These are phyloP conservation scores for Scheffersomyces quercinus DNA, from an alignment of 1,139 yeast species.

Conservation along the genomic window DNA sequence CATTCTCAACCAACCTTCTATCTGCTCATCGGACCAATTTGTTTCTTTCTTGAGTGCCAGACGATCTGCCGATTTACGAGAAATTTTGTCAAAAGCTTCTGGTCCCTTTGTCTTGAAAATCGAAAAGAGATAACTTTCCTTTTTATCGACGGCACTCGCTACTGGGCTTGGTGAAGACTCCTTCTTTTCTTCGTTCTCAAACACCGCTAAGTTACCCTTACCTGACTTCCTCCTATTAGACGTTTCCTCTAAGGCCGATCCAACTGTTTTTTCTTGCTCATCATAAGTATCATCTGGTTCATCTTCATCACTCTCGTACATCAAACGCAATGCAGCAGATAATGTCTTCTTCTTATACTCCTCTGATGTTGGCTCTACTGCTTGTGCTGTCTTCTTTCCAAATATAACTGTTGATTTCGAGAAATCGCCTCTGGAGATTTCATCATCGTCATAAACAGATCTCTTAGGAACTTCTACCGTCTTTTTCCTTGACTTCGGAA, in stretches of 20 bases:
- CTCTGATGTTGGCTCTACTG: constrained; percentile 16
- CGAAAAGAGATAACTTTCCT: constrained; percentile 60
- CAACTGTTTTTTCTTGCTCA: constrained; percentile 59
- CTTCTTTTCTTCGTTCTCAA: constrained; percentile 18
- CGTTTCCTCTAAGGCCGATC: constrained; percentile 25
- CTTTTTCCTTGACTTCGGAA: constrained; percentile 4
- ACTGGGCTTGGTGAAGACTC: constrained; percentile 1
- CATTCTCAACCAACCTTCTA: constrained; percentile 92
- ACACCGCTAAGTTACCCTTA: constrained; percentile 11
- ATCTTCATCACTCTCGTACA: constrained; percentile 74
- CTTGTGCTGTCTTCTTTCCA: constrained; percentile 22
- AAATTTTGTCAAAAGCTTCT: constrained; percentile 44
- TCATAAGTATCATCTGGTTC: constrained; percentile 86
- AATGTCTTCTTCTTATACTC: constrained; percentile 58
- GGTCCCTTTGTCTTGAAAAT: constrained; percentile 54
- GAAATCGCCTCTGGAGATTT: constrained; percentile 24
- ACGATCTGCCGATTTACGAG: constrained; percentile 56
- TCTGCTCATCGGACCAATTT: constrained; percentile 83
- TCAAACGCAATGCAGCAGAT: constrained; percentile 60
- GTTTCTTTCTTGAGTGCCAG: constrained; percentile 51
- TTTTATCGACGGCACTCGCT: constrained; percentile 14
- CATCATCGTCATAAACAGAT: constrained; percentile 32
- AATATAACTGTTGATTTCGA: constrained; percentile 15
- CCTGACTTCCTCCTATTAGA: constrained; percentile 8
- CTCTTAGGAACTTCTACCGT: constrained; percentile 7